These are phyloP conservation scores for Dendrocalamus latiflorus DNA, from an alignment of 202 grass and related monocot species.

Conservation along the genomic window DNA sequence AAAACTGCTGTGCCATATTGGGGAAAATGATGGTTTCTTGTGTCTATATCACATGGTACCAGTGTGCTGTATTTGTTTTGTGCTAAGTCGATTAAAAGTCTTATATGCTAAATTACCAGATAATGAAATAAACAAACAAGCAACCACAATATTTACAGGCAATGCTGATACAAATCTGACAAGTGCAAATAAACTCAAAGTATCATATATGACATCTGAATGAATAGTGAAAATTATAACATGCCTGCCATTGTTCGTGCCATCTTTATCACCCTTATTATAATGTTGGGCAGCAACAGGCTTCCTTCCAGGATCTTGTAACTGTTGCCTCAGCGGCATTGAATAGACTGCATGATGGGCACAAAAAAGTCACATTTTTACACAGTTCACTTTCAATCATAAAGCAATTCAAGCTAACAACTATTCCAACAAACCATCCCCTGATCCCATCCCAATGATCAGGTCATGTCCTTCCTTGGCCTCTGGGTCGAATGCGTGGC, in stretches of 20 bases:
- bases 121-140: neutral
- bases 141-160: neutral
- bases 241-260: slow-evolving; percentile 58
- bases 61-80: neutral
- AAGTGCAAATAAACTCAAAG: neutral
- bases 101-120: neutral
- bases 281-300: slow-evolving; percentile 74
- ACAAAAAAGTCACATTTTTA: neutral
- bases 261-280: slow-evolving; percentile 91
- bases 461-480: slow-evolving; percentile 90
- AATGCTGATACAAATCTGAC: neutral
- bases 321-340: slow-evolving; percentile 88
- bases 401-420: slow-evolving; percentile 5
- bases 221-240: slow-evolving; percentile 3
- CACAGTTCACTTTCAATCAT: neutral
- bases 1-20: neutral
- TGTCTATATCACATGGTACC: neutral
- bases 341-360: slow-evolving; percentile 63
- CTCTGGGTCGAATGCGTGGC: slow-evolving; percentile 85
- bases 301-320: slow-evolving; percentile 94
- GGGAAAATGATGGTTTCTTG: neutral
- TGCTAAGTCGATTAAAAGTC: neutral
- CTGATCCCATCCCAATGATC: slow-evolving; percentile 80
- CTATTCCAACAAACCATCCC: slow-evolving; percentile 66
- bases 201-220: neutral